These are phyloP conservation scores for Dryadomyces quercivorus DNA, from an alignment of 2,329 filamentous ascomycete genomes.

Conservation along the genomic window DNA sequence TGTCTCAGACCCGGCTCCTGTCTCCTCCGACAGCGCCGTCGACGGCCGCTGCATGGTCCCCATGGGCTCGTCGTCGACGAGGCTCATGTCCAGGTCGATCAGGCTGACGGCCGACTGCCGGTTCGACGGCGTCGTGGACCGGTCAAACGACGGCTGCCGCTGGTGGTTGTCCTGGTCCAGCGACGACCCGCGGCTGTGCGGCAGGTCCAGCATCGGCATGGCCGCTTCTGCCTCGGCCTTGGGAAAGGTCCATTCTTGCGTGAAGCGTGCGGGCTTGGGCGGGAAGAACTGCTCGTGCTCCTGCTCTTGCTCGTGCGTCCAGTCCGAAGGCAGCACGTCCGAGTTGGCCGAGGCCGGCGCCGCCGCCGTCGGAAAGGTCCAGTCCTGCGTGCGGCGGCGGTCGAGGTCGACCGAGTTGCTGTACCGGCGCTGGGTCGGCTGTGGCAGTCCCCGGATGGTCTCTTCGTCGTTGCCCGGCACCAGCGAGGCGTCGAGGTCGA, in stretches of 20 bases:
- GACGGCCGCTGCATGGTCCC: conserved; percentile 41
- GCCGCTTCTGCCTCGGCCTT: conserved; percentile 19
- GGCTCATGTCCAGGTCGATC: conserved; percentile 21
- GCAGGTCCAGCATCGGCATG: conserved; percentile 30
- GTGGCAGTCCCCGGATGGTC: conserved; percentile 33
- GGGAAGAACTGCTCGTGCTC: background rate
- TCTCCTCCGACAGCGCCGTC: conserved; percentile 43
- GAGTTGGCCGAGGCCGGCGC: conserved; percentile 36
- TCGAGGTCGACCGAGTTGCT: conserved; percentile 40
- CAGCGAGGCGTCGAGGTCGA: conserved; percentile 47
- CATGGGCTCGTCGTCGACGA: conserved; percentile 34
- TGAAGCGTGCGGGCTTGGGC: background rate
- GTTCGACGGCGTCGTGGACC: conserved; percentile 10
- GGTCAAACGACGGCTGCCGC: background rate
- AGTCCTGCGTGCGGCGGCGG: conserved; percentile 28
- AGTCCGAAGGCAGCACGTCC: conserved; percentile 31
- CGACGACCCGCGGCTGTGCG: conserved; percentile 21
- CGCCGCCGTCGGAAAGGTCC: conserved; percentile 37
- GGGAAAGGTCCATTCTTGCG: conserved; percentile 4
- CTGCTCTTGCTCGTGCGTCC: conserved; percentile 16
- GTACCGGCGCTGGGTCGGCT: conserved; percentile 33
- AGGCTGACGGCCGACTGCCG: conserved; percentile 21
- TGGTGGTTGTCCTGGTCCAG: conserved; percentile 9
- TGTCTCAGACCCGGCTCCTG: background rate
- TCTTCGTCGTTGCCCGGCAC: conserved; percentile 37